Evolutionary conservation across 2,329 filamentous ascomycete species (phyloP), one percentile per base, ranked within the genome.

Genomic region (Thermothelomyces thermophilus): DNA sequence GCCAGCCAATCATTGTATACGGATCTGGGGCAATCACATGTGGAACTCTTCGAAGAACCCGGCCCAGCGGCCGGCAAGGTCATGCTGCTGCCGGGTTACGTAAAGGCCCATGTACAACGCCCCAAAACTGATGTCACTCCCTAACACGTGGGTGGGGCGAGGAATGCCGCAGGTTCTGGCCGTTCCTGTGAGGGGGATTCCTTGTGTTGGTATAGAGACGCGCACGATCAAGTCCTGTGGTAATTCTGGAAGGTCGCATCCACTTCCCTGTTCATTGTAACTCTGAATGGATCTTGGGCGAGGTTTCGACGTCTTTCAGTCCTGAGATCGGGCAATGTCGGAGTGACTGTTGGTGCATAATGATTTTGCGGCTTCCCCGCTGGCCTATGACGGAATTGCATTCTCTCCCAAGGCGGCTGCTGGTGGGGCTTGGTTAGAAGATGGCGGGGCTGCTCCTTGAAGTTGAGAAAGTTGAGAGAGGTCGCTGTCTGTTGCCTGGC

Each of bases 241-340:
- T 34, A 16, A 24, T 35, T 19, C 20, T 40, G 40, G 16, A 5
- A 31, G 40, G 16, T 33, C 26, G 26, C 41, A 42, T 30, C 30
- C 13, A 34, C n/a, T 16, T n/a, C 5, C 31, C 11, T 16, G 13
- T 5, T 34, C 17, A 36, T 17, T 36, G 16, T 5, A n/a, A 14
- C 28, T 10, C 26, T 16, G 24, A 26, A 26, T 5, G 24, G 24
- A 26, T 26, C 9, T 5, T 39, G 5, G 13, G 8, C 6, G 22
- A 35, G 11, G 24, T 17, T 30, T 22, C 22, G 31, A 13, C 19
- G 13, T 24, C 37, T 19, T 20, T 13, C 9, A 41, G 24, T 35
- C 40, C 30, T 34, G 34, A 41, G 46, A 13, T 59, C 59, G 59
- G 59, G 58, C 52, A 60, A 58, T 54, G 46, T 55, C 59, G 59